Evolutionary conservation across 768 basidiomycete species (phyloP).

Genomic region (Coprinopsis strossmayeri): DNA sequence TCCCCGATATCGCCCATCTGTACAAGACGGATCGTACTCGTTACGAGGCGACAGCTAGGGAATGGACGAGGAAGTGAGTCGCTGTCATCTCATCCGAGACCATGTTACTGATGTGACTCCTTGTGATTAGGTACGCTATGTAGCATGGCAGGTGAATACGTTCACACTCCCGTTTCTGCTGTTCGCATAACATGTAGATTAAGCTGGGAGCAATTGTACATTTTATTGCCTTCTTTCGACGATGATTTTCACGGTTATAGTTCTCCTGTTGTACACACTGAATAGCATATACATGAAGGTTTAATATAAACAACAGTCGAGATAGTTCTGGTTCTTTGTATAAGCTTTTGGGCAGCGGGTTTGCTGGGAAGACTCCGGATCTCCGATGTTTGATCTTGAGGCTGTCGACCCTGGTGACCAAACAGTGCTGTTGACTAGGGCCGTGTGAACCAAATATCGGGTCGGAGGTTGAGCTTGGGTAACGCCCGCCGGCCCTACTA

Average conservation of each 20-base stretch:
- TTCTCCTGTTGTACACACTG: neutral
- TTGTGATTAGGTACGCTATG: conserved; percentile 30
- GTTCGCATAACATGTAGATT: conserved; percentile 1
- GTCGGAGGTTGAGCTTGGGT: neutral
- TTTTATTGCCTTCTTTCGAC: neutral
- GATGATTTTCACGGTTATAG: neutral
- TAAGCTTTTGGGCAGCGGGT: no score
- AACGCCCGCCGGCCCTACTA: no score
- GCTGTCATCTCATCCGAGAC: conserved; percentile 3
- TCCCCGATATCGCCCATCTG: conserved; percentile 96
- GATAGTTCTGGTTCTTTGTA: no score
- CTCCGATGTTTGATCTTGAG: neutral
- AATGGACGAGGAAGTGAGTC: conserved; percentile 98
- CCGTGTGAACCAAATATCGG: neutral
- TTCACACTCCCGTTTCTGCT: neutral
- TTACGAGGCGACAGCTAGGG: conserved; percentile 96
- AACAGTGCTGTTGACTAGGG: neutral
- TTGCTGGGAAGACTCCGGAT: no score
- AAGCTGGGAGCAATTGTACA: conserved; percentile 4
- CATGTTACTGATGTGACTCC: conserved; percentile 10
- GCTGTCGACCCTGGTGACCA: neutral
- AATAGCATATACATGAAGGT: neutral
- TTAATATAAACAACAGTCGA: neutral
- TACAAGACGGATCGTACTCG: conserved; percentile 99
- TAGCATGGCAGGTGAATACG: conserved; percentile 11